Percentiles rank a stretch among this genome's conserved stretches.
phyloP scores from a whole-genome alignment of 139 green algal species.

The Ettlia oleoabundans region DNA sequence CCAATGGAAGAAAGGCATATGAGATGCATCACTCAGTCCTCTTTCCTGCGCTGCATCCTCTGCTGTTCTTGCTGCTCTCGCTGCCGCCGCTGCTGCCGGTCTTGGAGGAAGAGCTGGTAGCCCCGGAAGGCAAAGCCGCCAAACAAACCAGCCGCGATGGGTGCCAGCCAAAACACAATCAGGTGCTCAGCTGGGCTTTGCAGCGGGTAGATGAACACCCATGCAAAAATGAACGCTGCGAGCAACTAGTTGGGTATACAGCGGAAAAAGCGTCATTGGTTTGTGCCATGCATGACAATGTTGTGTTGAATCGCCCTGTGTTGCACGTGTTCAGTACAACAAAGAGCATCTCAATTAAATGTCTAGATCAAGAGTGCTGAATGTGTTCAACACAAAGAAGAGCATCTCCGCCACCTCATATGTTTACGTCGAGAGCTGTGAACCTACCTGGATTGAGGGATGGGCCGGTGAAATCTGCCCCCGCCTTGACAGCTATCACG shows the following conservation, averaged over 20 bases:
- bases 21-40: slow-evolving; percentile 13
- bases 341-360: too few species aligned
- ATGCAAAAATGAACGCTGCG: slow-evolving; percentile 25
- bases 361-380: too few species aligned
- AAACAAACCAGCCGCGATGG: slow-evolving; percentile 7
- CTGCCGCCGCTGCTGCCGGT: neutral
- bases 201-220: neutral
- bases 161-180: slow-evolving; percentile 27
- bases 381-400: too few species aligned
- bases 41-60: slow-evolving; percentile 11
- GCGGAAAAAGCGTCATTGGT: too few species aligned
- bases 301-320: too few species aligned
- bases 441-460: slow-evolving; percentile 30
- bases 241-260: neutral
- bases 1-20: too few species aligned
- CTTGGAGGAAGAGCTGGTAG: neutral
- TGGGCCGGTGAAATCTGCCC: neutral
- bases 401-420: too few species aligned
- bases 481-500: slow-evolving; percentile 17
- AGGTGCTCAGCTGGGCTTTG: slow-evolving; percentile 6
- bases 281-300: too few species aligned
- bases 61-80: neutral
- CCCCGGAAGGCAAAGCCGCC: slow-evolving; percentile 30
- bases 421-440: too few species aligned
- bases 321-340: too few species aligned